phyloP scores from a whole-genome alignment of 352 stramenopile species.

The Pythium inflatum region DNA sequence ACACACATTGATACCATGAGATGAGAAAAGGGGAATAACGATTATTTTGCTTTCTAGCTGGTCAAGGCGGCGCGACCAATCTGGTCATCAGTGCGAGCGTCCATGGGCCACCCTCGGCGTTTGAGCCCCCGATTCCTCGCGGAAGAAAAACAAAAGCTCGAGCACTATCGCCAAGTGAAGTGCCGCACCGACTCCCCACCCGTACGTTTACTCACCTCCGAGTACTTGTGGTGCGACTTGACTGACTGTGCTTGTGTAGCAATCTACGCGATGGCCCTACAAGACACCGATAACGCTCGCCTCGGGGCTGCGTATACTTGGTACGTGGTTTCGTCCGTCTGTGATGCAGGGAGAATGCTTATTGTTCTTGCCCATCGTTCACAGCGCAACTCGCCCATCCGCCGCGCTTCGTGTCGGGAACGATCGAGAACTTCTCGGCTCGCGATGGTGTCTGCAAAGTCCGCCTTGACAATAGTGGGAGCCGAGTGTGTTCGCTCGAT shows the following conservation, averaged over 20 bases:
- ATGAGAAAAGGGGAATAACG: background rate
- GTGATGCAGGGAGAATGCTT: background rate
- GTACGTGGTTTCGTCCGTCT: conserved; percentile 8
- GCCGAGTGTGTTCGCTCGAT: conserved; percentile 46
- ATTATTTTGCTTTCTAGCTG: conserved; percentile 39
- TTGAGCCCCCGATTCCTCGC: conserved; percentile 69
- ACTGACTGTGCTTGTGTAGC: background rate
- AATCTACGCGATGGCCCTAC: conserved; percentile 29
- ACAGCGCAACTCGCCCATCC: conserved; percentile 49
- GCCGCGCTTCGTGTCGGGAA: conserved; percentile 44
- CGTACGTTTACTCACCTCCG: background rate
- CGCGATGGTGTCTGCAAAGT: conserved; percentile 41
- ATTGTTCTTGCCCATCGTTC: background rate
- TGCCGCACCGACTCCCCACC: conserved; percentile 18
- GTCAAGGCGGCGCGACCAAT: conserved; percentile 56
- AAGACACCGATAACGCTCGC: conserved; percentile 6
- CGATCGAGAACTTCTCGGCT: conserved; percentile 35
- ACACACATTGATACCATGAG: background rate
- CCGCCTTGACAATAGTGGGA: conserved; percentile 35
- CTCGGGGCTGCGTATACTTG: conserved; percentile 20
- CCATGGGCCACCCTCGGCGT: conserved; percentile 72
- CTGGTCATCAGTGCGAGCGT: conserved; percentile 75
- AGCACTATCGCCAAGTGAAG: conserved; percentile 58
- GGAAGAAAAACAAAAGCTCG: conserved; percentile 70
- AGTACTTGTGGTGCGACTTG: background rate